Conservation (phyloP, 2,329 filamentous ascomycete species). For the Colletotrichum karsti region DNA sequence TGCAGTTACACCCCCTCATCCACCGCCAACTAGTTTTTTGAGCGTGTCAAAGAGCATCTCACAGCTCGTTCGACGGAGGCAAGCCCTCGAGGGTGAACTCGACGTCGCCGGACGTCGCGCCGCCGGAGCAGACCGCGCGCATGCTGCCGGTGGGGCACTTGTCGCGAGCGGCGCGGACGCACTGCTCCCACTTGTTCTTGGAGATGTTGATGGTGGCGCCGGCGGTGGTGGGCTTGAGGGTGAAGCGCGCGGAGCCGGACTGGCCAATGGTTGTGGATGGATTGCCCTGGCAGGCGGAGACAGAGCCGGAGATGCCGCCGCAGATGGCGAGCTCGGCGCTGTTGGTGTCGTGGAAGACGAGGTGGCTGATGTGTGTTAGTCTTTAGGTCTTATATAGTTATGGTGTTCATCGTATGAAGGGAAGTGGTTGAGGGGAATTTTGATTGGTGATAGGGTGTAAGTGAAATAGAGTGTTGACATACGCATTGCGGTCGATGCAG, state of each 20-base stretch:
- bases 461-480: slow-evolving; percentile 32
- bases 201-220: slow-evolving; percentile 61
- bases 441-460: not conserved
- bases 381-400: not conserved
- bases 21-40: not conserved
- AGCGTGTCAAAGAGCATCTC: not conserved
- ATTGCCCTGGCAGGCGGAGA: slow-evolving; percentile 53
- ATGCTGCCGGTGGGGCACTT: slow-evolving; percentile 60
- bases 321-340: slow-evolving; percentile 59
- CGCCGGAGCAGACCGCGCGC: slow-evolving; percentile 55
- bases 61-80: slow-evolving; percentile 2
- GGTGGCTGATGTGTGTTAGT: slow-evolving; percentile 37
- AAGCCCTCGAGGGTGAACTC: slow-evolving; percentile 39
- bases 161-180: slow-evolving; percentile 60
- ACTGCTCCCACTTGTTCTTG: slow-evolving; percentile 62
- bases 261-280: slow-evolving; percentile 53
- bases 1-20: slow-evolving; percentile 10
- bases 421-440: not conserved
- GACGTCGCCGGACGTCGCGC: slow-evolving; percentile 55
- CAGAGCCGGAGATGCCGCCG: slow-evolving; percentile 57
- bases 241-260: slow-evolving; percentile 58
- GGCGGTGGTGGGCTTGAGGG: slow-evolving; percentile 47
- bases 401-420: not conserved
- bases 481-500: slow-evolving; percentile 52
- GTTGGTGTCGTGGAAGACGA: slow-evolving; percentile 58